Percentiles rank a stretch among this genome's conserved stretches.
Conservation (phyloP, 176 grass and related monocot species). For the Hyparrhenia diplandra region DNA sequence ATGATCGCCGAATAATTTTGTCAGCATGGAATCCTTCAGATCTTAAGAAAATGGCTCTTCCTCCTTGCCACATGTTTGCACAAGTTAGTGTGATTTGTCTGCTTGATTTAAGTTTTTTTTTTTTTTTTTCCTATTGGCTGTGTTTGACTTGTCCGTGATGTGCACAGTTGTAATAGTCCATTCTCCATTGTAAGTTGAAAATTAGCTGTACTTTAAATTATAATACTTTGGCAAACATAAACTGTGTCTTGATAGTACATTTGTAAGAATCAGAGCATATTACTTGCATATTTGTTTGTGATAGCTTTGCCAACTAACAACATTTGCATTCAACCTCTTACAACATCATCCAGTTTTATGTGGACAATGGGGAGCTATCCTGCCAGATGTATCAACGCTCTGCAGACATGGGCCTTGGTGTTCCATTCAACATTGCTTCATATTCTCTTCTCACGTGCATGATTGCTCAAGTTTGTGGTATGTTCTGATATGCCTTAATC, state of each 20-base stretch:
- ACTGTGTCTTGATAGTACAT: not conserved
- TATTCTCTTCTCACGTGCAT: conserved; percentile 86
- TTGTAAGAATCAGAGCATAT: not conserved
- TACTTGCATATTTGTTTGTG: conserved; percentile 6
- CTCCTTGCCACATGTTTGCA: conserved; percentile 85
- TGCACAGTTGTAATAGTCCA: not conserved
- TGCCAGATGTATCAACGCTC: conserved; percentile 97
- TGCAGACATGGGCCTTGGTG: conserved; percentile 88
- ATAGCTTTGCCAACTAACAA: not conserved
- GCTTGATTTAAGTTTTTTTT: not conserved
- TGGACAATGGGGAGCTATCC: conserved; percentile 77
- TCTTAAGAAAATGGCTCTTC: conserved; percentile 84
- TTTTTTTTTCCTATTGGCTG: not conserved
- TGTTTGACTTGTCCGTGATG: not conserved
- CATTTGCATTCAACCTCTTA: not conserved
- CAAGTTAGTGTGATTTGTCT: conserved; percentile 44
- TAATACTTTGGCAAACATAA: not conserved
- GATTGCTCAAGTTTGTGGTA: conserved; percentile 95
- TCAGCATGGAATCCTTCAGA: conserved; percentile 78
- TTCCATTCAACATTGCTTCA: conserved; percentile 87
- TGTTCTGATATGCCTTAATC: not conserved
- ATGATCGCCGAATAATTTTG: conserved; percentile 69
- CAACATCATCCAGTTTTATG: conserved; percentile 57
- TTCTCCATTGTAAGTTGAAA: not conserved
- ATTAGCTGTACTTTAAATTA: not conserved